phyloP scores from a whole-genome alignment of 306 rosid species.

The Fragaria iinumae region DNA sequence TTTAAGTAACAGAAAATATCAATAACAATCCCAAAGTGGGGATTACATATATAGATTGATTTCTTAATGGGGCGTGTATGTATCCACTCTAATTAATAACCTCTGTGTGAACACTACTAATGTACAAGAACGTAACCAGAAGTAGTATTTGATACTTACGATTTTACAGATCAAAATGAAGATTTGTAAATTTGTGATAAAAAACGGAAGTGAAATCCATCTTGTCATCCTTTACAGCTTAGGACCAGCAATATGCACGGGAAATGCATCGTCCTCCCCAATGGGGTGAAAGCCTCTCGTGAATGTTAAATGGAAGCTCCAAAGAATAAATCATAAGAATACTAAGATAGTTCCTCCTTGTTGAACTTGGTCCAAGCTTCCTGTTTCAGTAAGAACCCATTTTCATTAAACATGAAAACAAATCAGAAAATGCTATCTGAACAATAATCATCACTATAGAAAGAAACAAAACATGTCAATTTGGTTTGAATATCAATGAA shows the following conservation, averaged over 20 bases:
- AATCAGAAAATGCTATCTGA: background rate
- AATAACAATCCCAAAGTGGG: too few species aligned
- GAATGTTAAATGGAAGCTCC: slow-evolving; percentile 8
- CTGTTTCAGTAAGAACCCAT: slow-evolving; percentile 44
- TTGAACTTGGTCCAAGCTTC: slow-evolving; percentile 86
- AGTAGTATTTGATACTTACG: background rate
- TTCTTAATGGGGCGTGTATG: background rate
- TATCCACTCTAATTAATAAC: background rate
- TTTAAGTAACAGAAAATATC: too few species aligned
- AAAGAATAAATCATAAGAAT: background rate
- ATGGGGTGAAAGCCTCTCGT: background rate
- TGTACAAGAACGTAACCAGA: background rate
- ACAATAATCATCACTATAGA: background rate
- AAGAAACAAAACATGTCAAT: background rate
- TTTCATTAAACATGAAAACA: background rate
- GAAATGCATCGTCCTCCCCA: slow-evolving; percentile 19
- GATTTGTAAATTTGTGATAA: background rate
- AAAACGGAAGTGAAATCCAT: background rate
- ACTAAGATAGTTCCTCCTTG: slow-evolving; percentile 70
- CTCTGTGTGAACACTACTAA: background rate
- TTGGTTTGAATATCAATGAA: too few species aligned
- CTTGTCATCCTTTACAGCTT: background rate
- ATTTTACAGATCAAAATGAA: background rate
- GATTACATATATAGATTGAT: too few species aligned
- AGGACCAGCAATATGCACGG: slow-evolving; percentile 15